These are phyloP conservation scores for Rhytidiadelphus loreus DNA, from an alignment of 225 moss, liverwort and hornwort species.

Conservation along the genomic window DNA sequence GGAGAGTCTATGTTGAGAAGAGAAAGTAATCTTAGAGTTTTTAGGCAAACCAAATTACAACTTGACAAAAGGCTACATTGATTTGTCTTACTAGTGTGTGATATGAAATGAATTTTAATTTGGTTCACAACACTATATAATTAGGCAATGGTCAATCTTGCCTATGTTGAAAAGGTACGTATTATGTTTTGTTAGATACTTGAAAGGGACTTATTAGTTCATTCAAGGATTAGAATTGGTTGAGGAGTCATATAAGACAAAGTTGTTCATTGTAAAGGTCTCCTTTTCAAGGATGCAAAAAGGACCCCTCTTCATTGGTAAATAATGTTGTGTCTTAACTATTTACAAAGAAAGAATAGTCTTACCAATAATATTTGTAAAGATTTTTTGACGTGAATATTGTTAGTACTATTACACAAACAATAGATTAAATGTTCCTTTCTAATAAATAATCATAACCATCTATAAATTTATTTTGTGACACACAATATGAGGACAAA, in stretches of 20 bases:
- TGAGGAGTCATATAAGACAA: no score
- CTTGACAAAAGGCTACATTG: not conserved
- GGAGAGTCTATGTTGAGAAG: not conserved
- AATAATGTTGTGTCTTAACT: not conserved
- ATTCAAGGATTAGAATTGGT: no score
- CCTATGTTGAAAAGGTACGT: rapidly evolving
- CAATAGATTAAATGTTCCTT: not conserved
- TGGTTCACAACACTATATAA: no score
- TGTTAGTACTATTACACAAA: not conserved
- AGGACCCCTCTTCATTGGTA: no score
- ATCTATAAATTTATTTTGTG: not conserved
- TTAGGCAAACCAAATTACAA: not conserved
- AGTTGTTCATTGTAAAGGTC: no score
- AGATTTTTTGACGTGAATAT: not conserved
- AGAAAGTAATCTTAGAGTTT: not conserved
- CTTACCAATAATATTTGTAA: not conserved
- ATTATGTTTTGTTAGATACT: no score
- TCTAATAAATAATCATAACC: no score
- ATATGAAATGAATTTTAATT: not conserved
- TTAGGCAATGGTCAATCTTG: no score
- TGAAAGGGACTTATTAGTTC: no score
- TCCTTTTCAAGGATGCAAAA: no score
- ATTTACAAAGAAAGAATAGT: rapidly evolving
- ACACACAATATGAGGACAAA: not conserved
- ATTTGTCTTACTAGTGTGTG: not conserved